Evolutionary conservation across 2,329 filamentous ascomycete genomes (phyloP), one percentile per base, ranked within the genome.

Genomic region (Ascosphaera apis): DNA sequence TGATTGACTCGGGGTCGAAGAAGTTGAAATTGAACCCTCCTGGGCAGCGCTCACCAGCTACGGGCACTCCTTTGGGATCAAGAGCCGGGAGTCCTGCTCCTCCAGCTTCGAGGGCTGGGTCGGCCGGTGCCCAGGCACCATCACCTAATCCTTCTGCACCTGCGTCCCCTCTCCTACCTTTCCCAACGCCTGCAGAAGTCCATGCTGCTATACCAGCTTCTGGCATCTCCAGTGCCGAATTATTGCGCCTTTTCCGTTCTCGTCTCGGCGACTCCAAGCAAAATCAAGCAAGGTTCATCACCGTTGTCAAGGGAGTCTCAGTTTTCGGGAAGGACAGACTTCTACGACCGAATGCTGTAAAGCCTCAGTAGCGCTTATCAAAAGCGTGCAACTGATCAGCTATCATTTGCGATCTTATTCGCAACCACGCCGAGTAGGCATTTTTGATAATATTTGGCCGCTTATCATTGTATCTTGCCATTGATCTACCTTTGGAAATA

Each of bases 21-120:
- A 68, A 63, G 46, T 46, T 66, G 37, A 62, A 58, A 42, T 48
- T 64, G 33, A 60, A 55, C 31, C 57, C 60, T 36, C 54, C 60
- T 23, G 43, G 15, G 31, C 31, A 33, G 31, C 31, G 31, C 15
- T 33, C 31, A 9, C 31, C 31, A 21, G 8, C 46, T 7, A 44
- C 42, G 31, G 56, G 51, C 15, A 62, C 62, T 7, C 63, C 63
- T 2, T 54, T 53, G 40, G 61, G 57, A 30, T 67, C 61, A 18
- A 57, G 63, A 37, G 56, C 56, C 33, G 58, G 52, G 11, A 66
- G 62, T 40, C 63, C 58, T 48, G 49, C 48, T 38, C 13, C 48
- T 39, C 42, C 47, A 40, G 44, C 32, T 21, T 37, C 40, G 30
- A 36, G 37, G n/a, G 34, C 36, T 17, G 33, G 36, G 15, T 12